Conservation (phyloP, 352 stramenopile species). For the Pythium insidiosum region DNA sequence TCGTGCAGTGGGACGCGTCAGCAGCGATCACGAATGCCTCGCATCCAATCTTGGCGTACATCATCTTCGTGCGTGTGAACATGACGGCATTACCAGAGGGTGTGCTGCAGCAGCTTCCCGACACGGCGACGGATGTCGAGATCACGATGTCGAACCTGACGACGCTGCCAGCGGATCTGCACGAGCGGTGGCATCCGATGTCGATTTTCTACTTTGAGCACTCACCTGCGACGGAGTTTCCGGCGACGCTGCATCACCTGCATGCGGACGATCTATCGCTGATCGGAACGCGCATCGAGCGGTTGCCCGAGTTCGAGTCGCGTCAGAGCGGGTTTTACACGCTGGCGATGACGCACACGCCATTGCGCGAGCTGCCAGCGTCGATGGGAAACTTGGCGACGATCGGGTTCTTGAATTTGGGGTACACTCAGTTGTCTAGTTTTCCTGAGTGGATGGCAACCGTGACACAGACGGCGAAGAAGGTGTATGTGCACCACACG, state of each 20-base stretch:
- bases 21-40: conserved; percentile 21
- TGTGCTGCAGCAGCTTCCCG: conserved; percentile 21
- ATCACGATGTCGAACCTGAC: conserved; percentile 30
- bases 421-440: conserved; percentile 14
- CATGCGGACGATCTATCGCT: conserved; percentile 11
- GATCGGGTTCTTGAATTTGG: conserved; percentile 23
- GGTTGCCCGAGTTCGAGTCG: conserved; percentile 5
- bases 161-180: conserved; percentile 16
- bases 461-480: conserved; percentile 2
- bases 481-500: conserved; percentile 8
- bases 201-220: conserved; percentile 27
- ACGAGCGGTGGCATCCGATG: conserved; percentile 18
- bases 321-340: conserved; percentile 4
- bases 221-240: conserved; percentile 18
- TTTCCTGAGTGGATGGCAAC: conserved; percentile 21
- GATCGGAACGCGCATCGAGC: conserved; percentile 11
- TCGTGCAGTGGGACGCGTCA: conserved; percentile 21
- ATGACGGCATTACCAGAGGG: conserved; percentile 35
- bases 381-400: conserved; percentile 5
- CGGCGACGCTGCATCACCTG: conserved; percentile 10
- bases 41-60: conserved; percentile 24
- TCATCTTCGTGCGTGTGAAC: conserved; percentile 36
- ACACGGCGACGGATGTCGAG: conserved; percentile 34
- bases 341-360: conserved; percentile 11
- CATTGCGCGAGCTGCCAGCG: conserved; percentile 15